phyloP scores from a whole-genome alignment of 768 basidiomycete genomes.

The Lentinula detonsa region DNA sequence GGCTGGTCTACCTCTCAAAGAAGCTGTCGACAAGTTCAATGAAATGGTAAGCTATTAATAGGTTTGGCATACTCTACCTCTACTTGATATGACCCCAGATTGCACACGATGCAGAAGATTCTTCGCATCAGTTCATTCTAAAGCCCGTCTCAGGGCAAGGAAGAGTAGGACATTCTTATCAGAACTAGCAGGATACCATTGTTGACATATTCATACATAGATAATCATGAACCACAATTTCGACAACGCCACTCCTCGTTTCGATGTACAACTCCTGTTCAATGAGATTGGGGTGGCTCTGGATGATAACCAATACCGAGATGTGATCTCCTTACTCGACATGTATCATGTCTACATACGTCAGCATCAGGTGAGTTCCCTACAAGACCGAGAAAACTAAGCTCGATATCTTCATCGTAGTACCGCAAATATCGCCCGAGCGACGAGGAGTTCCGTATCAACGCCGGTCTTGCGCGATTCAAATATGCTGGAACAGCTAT shows the following conservation, averaged over 20 bases:
- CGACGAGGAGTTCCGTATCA: constrained; percentile 51
- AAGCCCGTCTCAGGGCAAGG: constrained; percentile 96
- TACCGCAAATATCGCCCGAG: constrained; percentile 79
- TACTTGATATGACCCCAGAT: constrained; percentile 25
- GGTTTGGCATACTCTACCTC: background rate
- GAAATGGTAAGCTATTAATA: constrained; percentile 47
- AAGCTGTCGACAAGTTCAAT: constrained; percentile 68
- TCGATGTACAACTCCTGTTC: constrained; percentile 83
- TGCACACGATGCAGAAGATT: constrained; percentile 39
- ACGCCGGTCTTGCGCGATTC: constrained; percentile 62
- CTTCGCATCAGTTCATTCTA: constrained; percentile 85
- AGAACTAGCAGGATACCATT: background rate
- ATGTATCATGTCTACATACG: constrained; percentile 96
- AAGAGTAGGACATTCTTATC: constrained; percentile 42
- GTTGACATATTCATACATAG: constrained; percentile 26
- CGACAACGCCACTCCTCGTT: constrained; percentile 70
- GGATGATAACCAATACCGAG: constrained; percentile 92
- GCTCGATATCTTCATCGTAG: constrained; percentile 27
- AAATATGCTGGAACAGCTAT: constrained; percentile 80
- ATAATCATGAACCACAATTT: constrained; percentile 78
- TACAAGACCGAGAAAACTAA: background rate
- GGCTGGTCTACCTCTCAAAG: constrained; percentile 55
- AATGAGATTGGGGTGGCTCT: constrained; percentile 90
- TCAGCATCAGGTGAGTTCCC: constrained; percentile 55
- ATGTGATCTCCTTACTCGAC: constrained; percentile 87